A percentile compares a stretch with the other conserved stretches of the same genome.
These are phyloP conservation scores for Tylopilus cervinicoccineus DNA, from an alignment of 768 basidiomycete genomes.

Conservation along the genomic window DNA sequence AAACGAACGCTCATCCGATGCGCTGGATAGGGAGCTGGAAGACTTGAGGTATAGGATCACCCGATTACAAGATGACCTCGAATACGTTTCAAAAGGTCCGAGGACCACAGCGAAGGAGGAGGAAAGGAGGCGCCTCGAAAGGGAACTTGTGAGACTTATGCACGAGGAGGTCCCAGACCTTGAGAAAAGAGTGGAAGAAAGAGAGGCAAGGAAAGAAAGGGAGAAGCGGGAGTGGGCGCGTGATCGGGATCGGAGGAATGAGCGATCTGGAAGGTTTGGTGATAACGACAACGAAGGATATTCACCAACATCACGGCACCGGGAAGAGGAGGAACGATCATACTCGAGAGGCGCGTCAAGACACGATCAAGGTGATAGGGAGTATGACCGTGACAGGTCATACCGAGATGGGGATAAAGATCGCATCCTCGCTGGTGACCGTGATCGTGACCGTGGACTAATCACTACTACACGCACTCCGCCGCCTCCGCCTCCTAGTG, in stretches of 20 bases:
- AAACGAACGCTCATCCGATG: conserved; percentile 81
- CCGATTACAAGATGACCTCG: conserved; percentile 87
- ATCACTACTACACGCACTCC: conserved; percentile 41
- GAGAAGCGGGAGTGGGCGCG: conserved; percentile 77
- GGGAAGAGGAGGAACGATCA: conserved; percentile 50
- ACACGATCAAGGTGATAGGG: conserved; percentile 36
- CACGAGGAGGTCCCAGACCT: conserved; percentile 91
- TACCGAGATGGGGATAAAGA: conserved; percentile 30
- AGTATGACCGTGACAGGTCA: conserved; percentile 31
- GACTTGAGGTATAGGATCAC: conserved; percentile 83
- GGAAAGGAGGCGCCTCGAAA: conserved; percentile 80
- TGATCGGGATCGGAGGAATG: conserved; percentile 82
- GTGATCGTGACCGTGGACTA: conserved; percentile 35
- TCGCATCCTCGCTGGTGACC: conserved; percentile 20
- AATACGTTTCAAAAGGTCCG: conserved; percentile 77
- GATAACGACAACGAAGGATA: conserved; percentile 35
- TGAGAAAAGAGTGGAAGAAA: conserved; percentile 75
- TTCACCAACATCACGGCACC: conserved; percentile 29
- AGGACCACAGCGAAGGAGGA: conserved; percentile 73
- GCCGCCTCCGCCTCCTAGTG: conserved; percentile 42
- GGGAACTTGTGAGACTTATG: conserved; percentile 80
- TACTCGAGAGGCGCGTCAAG: conserved; percentile 44
- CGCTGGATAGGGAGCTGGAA: conserved; percentile 84
- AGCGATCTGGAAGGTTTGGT: conserved; percentile 68
- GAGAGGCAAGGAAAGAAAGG: conserved; percentile 70